Evolutionary conservation across 2,329 filamentous ascomycete species (phyloP).

Genomic region (Colletotrichum chlorophyti): DNA sequence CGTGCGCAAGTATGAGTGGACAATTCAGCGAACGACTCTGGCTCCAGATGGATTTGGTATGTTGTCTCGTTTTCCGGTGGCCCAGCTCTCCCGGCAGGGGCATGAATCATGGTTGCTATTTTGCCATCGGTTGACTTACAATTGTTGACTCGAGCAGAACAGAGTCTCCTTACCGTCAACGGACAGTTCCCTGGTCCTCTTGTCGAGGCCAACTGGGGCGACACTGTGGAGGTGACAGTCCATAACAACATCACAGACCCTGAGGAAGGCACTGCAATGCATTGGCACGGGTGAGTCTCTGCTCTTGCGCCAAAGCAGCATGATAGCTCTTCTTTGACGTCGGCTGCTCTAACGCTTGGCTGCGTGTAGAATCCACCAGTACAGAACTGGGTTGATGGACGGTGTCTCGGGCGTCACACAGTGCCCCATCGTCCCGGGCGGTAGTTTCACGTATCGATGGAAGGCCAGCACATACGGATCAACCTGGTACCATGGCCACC

Average conservation of each 20-base stretch:
- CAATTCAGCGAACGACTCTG: not conserved
- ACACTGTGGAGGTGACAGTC: conserved; percentile 12
- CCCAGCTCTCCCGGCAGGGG: no score
- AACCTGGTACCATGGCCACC: conserved; percentile 68
- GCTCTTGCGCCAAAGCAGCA: no score
- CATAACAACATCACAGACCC: conserved; percentile 26
- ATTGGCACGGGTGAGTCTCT: conserved; percentile 22
- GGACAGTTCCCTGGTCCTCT: conserved; percentile 18
- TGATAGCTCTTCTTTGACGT: no score
- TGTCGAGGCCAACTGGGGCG: conserved; percentile 26
- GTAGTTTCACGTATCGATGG: conserved; percentile 62
- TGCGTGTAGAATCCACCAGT: conserved; percentile 14
- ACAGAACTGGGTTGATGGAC: conserved; percentile 45
- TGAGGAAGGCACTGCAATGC: conserved; percentile 25
- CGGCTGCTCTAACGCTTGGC: no score
- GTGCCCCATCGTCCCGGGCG: conserved; percentile 58
- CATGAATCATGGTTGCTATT: no score
- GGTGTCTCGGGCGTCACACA: conserved; percentile 59
- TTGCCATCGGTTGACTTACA: not conserved
- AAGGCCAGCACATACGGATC: conserved; percentile 60
- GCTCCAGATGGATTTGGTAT: conserved; percentile 24
- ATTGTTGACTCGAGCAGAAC: not conserved
- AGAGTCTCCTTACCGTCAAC: conserved; percentile 11
- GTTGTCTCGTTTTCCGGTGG: not conserved
- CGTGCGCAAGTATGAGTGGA: conserved; percentile 23